Evolutionary conservation across 495 filamentous ascomycete genomes (phyloP), one percentile per base, ranked within the genome.

Genomic region (Neurospora sp.): DNA sequence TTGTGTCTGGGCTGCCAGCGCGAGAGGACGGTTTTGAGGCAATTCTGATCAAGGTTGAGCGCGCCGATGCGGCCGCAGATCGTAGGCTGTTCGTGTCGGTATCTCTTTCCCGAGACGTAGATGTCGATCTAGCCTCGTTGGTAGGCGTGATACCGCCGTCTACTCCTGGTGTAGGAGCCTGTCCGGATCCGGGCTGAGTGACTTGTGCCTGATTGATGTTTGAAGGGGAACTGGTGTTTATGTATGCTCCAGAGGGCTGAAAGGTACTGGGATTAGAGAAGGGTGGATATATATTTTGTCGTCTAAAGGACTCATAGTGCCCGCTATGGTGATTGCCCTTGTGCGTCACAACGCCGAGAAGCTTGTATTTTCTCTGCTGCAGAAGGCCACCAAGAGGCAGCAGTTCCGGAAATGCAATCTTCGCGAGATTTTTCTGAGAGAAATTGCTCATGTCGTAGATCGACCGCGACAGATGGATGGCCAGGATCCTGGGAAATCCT

Each of bases 301-400:
- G 88, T 39, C 96, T 88, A 82, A 98, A 98, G 2, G 94, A 93
- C 79, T 99, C 96, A 81, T 99, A 99, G 79, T 99, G 96, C 1
- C 96, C 96, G 73, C 93, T 97, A 76, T 97, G 90, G 82, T 99
- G 96, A 73, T 92, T 96, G 22, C 96, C 96, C 78, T 97, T 97
- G 78, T 99, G 96, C 38, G 92, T 96, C 69, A 99, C 91, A 53
- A 97, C 89, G 12, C 91, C 92, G 3, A 96, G 88, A 4, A 99
- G 87, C 76, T 90, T 93, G 84, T 97, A 99, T 75, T 87, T 91
- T 72, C 88, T 91, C 74, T 90, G 90, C 69, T 89, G 88, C 22
- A 96, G 82, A 20, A 98, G 85, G 3, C 93, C 90, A 20, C 96
- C 96, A 8, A 99, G 84, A 0, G 90, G 87, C 22, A 98, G 83